Percentiles rank a stretch among this genome's conserved stretches.
These are phyloP conservation scores for Dichomitus squalens DNA, from an alignment of 1,284 basidiomycete species.

Conservation along the genomic window DNA sequence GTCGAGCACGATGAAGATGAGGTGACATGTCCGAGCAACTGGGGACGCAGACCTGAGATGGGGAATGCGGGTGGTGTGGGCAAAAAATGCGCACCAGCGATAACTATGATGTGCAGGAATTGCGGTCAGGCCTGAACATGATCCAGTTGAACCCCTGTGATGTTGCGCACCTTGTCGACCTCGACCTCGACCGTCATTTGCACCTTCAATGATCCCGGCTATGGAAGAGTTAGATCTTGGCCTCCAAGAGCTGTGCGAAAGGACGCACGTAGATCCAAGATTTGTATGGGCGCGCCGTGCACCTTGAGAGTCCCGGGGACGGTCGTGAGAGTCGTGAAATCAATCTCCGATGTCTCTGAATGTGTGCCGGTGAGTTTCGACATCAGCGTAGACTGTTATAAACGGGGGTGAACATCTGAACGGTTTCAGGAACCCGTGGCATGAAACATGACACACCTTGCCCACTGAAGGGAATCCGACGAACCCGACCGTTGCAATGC, in stretches of 20 bases:
- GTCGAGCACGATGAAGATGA: conserved; percentile 98
- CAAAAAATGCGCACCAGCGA: conserved; percentile 66
- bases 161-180: conserved; percentile 83
- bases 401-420: conserved; percentile 20
- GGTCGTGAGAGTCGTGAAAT: conserved; percentile 93
- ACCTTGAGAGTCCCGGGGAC: conserved; percentile 96
- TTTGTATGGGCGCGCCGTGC: conserved; percentile 92
- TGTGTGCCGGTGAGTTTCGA: conserved; percentile 97
- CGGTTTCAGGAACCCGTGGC: conserved; percentile 49
- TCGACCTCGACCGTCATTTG: conserved; percentile 97
- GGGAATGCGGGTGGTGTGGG: neutral
- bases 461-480: conserved; percentile 88
- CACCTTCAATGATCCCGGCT: conserved; percentile 99
- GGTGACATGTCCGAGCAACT: conserved; percentile 97
- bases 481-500: conserved; percentile 95
- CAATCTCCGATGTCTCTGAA: conserved; percentile 97
- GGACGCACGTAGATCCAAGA: conserved; percentile 77
- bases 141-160: neutral
- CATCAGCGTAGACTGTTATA: conserved; percentile 88
- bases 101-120: conserved; percentile 47
- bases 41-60: conserved; percentile 12
- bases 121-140: conserved; percentile 4
- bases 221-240: conserved; percentile 7
- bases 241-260: conserved; percentile 11
- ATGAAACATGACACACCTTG: conserved; percentile 57